Evolutionary conservation across 768 basidiomycete species (phyloP), one percentile per base, ranked within the genome.

Genomic region (Suillus clintonianus): DNA sequence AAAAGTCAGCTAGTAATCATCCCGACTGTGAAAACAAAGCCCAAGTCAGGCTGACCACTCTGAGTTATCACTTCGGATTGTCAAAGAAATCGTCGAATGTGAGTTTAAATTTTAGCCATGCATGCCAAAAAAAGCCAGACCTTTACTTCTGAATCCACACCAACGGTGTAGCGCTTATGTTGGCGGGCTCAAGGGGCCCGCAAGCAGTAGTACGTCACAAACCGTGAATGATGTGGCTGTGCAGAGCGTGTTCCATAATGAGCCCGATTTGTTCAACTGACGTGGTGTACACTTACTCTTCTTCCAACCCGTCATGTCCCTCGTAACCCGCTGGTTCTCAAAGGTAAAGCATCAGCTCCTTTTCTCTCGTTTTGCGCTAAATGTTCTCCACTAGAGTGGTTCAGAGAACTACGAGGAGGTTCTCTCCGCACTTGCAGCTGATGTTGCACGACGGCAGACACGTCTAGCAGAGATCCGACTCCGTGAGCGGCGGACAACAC

Each of bases 381-480:
- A 32, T 42, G 17, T 22, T 42, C 6, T 50, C 27, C 9, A 13
- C 48, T 54, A 76, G 74, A 59, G 56, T 34, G 41, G 62, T 0
- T 59, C 72, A 19, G 90, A 92, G 68, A 89, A 95, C 79, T 93
- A 90, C 72, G 92, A 93, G 70, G 82, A 87, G 24, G 77, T 92
- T 62, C 85, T 95, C 34, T 83, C 89, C 27, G 75, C 79, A 51
- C 82, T 95, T 60, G 87, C 88, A 10, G 74, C 78, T 27, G 85
- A 90, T 70, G 89, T 95, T 62, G 84, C 87, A 71, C 87, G 89
- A 65, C 86, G 90, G 15, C 89, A 92, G 76, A 81, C 85, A 47
- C 83, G 85, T 63, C 85, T 95, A 17, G 86, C 89, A 1, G 94
- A 94, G 72, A 91, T 97, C 67, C 87, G 92, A n/a, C 77, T 92